Conservation (phyloP, 805 yeast genomes). For the Hanseniaspora guilliermondii region DNA sequence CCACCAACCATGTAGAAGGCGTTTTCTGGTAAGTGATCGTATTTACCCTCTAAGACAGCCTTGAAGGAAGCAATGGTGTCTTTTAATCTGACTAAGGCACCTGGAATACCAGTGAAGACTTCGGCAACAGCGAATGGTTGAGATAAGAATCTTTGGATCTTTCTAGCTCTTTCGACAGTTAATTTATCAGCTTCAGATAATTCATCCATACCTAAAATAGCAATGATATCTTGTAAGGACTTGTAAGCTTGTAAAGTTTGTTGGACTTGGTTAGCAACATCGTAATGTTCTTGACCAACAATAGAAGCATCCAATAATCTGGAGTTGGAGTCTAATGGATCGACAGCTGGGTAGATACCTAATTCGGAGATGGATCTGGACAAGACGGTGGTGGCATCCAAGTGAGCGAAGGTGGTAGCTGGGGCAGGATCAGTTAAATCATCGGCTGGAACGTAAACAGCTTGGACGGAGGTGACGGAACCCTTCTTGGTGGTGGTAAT, state of each 20-base stretch:
- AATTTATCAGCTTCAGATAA: conserved; percentile 96
- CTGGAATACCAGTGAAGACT: conserved; percentile 99
- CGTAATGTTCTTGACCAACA: conserved; percentile 98
- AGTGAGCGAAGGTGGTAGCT: conserved; percentile 99
- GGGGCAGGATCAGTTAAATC: conserved; percentile 99
- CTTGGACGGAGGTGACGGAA: conserved; percentile 99
- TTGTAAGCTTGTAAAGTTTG: conserved; percentile 99
- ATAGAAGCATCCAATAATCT: conserved; percentile 94
- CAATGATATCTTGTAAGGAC: conserved; percentile 99
- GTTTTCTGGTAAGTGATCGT: conserved; percentile 96
- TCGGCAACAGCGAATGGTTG: conserved; percentile 99
- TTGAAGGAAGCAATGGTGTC: conserved; percentile 91
- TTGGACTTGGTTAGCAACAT: conserved; percentile 87
- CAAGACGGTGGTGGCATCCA: conserved; percentile 99
- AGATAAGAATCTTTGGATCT: conserved; percentile 98
- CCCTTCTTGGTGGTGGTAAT: conserved; percentile 99
- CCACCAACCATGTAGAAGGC: conserved; percentile 99
- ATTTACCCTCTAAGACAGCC: conserved; percentile 95
- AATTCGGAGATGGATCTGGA: conserved; percentile 99
- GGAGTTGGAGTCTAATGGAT: conserved; percentile 98
- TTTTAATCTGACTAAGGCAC: conserved; percentile 91
- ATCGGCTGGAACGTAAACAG: conserved; percentile 99
- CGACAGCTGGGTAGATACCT: conserved; percentile 99
- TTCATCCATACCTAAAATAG: conserved; percentile 99
- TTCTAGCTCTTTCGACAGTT: conserved; percentile 99